These are phyloP conservation scores for Seiridium cupressi DNA, from an alignment of 2,329 filamentous ascomycete genomes.

Conservation along the genomic window DNA sequence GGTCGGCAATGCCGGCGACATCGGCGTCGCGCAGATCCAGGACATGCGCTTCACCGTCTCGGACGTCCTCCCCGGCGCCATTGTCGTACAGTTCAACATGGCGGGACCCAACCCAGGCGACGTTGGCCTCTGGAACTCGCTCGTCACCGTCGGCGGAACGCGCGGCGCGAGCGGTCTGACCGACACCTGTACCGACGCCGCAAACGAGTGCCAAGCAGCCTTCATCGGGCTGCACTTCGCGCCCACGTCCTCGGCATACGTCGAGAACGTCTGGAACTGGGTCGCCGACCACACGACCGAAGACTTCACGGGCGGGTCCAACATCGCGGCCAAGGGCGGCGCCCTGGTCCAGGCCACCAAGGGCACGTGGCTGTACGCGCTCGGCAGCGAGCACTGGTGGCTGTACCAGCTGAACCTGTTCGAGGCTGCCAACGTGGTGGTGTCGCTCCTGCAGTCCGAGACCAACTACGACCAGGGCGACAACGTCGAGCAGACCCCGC, in stretches of 20 bases:
- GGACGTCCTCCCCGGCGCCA: conserved; percentile 58
- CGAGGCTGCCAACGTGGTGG: conserved; percentile 46
- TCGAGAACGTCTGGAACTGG: conserved; percentile 56
- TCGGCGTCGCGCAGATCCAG: conserved; percentile 60
- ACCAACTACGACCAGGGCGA: conserved; percentile 49
- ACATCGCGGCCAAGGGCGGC: conserved; percentile 48
- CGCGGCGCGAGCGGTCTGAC: conserved; percentile 27
- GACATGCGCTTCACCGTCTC: conserved; percentile 65
- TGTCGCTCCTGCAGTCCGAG: conserved; percentile 51
- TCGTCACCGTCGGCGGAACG: conserved; percentile 35
- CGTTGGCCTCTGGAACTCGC: conserved; percentile 32
- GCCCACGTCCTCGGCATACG: conserved; percentile 42
- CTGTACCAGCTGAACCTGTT: conserved; percentile 57
- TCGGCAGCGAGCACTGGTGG: conserved; percentile 55
- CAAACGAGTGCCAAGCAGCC: conserved; percentile 40
- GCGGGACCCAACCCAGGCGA: conserved; percentile 30
- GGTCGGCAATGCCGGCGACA: conserved; percentile 56
- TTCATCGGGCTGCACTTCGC: conserved; percentile 48
- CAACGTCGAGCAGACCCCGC: conserved; percentile 31
- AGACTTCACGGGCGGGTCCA: conserved; percentile 43
- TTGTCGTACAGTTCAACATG: conserved; percentile 50
- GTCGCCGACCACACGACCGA: conserved; percentile 49
- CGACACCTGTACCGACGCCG: conserved; percentile 24
- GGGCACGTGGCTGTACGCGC: conserved; percentile 50
- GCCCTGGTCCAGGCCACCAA: conserved; percentile 41